Evolutionary conservation across 768 basidiomycete genomes (phyloP), one percentile per base, ranked within the genome.

Genomic region (Hemileccinum impolitum): DNA sequence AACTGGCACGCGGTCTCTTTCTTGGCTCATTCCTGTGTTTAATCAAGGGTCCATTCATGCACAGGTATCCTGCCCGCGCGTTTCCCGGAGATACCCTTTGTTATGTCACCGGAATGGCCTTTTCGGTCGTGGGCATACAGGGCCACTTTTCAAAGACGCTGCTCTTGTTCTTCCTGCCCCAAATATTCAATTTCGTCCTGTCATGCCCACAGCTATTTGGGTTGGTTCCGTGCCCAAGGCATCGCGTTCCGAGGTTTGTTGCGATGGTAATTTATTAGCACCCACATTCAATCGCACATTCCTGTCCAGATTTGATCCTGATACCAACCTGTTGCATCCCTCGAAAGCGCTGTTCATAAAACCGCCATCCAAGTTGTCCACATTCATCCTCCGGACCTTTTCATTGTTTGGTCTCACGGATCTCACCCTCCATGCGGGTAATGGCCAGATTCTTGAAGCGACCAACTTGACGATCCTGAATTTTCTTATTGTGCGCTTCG

Each of bases 41-140:
- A 30, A 37, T 41, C 21, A 40, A 43, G 43, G 28, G 6, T 17
- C 32, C 13, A 30, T 19, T 31, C n/a, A 23, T 23, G 19, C n/a
- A 37, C 9, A 97, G 95, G 94, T 98, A 95, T 65, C 96, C 96
- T 6, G 94, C 96, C 10, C 79, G 87, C 18, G 92, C 81, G 0
- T 99, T 98, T 64, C 90, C 94, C 0, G 96, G 96, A 3, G 96
- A 99, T 66, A 99, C 96, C 4, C 77, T 99, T 26, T 99, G 96
- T 68, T 99, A 99, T 71, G 84, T 97, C 35, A 83, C 93, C 0
- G 96, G 96, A 51, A 99, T 99, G 96, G 92, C 96, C 4, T 98
- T 99, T 65, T 87, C 96, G 1, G 94, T 96, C 9, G 94, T 95
- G 28, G 94, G 93, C 19, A 97, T 99, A 54, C 91, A 96, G 61